Conservation (phyloP, 345 rosid species). For the Linum trigynum region DNA sequence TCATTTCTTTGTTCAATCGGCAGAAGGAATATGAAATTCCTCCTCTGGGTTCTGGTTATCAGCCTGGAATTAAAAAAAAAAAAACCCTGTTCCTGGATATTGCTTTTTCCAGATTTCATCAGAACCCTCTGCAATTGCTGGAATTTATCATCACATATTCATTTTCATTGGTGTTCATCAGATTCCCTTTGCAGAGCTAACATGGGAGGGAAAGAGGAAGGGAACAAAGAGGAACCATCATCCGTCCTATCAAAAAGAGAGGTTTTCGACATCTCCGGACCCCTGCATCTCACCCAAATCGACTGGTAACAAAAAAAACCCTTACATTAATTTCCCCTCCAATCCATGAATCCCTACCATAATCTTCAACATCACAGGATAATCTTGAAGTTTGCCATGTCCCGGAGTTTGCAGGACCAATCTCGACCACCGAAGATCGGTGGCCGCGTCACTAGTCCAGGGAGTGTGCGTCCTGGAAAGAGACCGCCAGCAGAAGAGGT, state of each 20-base stretch:
- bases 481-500: conserved; percentile 74
- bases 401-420: conserved; percentile 37
- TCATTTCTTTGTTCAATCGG: no score
- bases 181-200: neutral
- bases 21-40: no score
- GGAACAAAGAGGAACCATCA: neutral
- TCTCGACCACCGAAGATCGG: conserved; percentile 52
- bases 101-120: no score
- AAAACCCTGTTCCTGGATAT: no score
- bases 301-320: conserved; percentile 45
- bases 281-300: conserved; percentile 46
- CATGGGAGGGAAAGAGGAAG: neutral
- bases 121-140: no score
- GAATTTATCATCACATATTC: no score
- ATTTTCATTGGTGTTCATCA: neutral
- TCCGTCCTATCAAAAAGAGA: conserved; percentile 43
- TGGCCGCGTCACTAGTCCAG: conserved; percentile 73
- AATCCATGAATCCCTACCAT: neutral
- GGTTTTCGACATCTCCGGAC: conserved; percentile 53
- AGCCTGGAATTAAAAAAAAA: no score
- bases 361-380: neutral
- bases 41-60: no score
- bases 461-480: conserved; percentile 70
- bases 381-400: neutral
- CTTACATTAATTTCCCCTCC: neutral